Base-by-base conservation (phyloP, 2,329 filamentous ascomycete genomes). In the Aspergillus ochraceoroseus region DNA sequence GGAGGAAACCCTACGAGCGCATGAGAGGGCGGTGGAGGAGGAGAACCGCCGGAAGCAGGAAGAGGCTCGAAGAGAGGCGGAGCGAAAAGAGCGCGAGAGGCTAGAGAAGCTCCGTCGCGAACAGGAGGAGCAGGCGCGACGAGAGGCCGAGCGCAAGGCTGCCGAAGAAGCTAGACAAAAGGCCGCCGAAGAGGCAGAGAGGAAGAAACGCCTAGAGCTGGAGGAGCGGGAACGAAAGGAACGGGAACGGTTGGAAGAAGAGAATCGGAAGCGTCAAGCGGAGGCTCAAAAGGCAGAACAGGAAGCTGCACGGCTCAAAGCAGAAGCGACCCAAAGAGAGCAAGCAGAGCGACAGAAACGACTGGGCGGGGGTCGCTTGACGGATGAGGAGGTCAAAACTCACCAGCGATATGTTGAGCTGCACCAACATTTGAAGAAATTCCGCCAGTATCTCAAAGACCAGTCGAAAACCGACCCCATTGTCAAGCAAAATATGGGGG, bases 401-500 rank as follows among this genome's bases (percentile, higher is more conserved):
- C 74, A 77, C 26, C 47, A 64, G 15, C 66, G 66, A 19, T 79
- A 78, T 52, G 55, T 74, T 1, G 64, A 70, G 14, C 62, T 92
- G 17, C 85, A 90, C 56, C 71, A 77, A 44, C 77, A 76, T 27
- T 71, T 94, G 15, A 94, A 82, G 56, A 56, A 67, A 5, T 62
- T 80, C 49, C 70, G 78, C 9, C 59, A 76, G 44, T 71, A 74
- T 23, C 65, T 85, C 37, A 56, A 59, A 2, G 65, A 73, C 3
- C 71, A 81, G 51, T 71, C 71, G 3, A 78, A 79, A 53, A 66
- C 70, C 14, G 77, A 82, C 61, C 54, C 61, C 49, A 63, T 57
- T 2, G 65, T 88, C 18, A 87, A 86, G 61, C 71, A 73, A 36
- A 74, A 77, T 23, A 74, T 87, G 57, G 83, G 85, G 22, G 77